Evolutionary conservation across 495 filamentous ascomycete species (phyloP).

Genomic region (Xanthoparmelia taractica): DNA sequence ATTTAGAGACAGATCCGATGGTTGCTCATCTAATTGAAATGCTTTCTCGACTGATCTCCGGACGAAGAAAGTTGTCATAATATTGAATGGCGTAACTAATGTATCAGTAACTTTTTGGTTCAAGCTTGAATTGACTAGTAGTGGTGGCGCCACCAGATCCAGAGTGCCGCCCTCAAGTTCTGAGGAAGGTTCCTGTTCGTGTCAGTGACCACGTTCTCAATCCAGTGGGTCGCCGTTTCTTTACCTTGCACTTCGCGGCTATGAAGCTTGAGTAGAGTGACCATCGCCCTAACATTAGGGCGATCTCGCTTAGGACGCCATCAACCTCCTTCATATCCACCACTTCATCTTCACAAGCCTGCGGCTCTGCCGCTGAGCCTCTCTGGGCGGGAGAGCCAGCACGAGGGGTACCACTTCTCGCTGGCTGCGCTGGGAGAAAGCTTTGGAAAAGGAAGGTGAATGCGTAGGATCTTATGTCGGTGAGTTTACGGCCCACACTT

Average conservation of each 20-base stretch:
- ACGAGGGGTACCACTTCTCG: slow-evolving; percentile 43
- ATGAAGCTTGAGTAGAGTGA: slow-evolving; percentile 86
- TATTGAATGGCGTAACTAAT: slow-evolving; percentile 70
- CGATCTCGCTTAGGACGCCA: slow-evolving; percentile 73
- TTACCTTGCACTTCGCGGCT: slow-evolving; percentile 71
- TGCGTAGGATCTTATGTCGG: slow-evolving; percentile 91
- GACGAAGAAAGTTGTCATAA: slow-evolving; percentile 91
- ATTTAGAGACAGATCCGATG: slow-evolving; percentile 67
- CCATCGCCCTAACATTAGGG: slow-evolving; percentile 88
- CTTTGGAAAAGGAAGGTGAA: slow-evolving; percentile 95
- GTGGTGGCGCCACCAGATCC: slow-evolving; percentile 53
- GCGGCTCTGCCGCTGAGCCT: slow-evolving; percentile 37
- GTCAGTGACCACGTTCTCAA: slow-evolving; percentile 19
- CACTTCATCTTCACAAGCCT: slow-evolving; percentile 71
- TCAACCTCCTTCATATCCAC: slow-evolving; percentile 95
- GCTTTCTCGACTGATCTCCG: slow-evolving; percentile 92
- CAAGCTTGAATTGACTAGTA: slow-evolving; percentile 68
- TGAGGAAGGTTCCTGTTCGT: slow-evolving; percentile 36
- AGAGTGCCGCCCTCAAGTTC: slow-evolving; percentile 26
- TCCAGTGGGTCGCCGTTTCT: slow-evolving; percentile 22
- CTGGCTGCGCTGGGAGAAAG: slow-evolving; percentile 64
- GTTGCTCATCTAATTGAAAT: slow-evolving; percentile 96
- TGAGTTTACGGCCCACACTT: slow-evolving; percentile 72
- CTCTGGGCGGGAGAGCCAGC: slow-evolving; percentile 58
- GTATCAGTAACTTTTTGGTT: slow-evolving; percentile 64